A percentile compares a stretch with the other conserved stretches of the same genome.
Evolutionary conservation across 441 rosid species (phyloP).

Genomic region (Aquilaria agallochum): DNA sequence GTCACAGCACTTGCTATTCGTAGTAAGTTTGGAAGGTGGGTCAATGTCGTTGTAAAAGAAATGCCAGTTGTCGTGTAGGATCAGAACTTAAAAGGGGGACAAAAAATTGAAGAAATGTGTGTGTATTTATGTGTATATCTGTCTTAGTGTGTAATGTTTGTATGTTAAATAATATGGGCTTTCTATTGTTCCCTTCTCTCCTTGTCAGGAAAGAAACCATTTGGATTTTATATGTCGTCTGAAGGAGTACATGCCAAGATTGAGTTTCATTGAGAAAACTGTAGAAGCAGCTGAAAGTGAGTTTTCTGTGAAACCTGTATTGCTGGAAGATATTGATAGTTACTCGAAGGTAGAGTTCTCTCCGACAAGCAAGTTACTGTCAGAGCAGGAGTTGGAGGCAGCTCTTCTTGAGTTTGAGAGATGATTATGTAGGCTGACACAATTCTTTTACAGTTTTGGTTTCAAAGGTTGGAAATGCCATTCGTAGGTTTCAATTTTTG

Average conservation of each 20-base stretch:
- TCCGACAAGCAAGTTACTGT: slow-evolving; percentile 43
- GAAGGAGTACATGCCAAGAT: slow-evolving; percentile 66
- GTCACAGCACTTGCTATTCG: background rate
- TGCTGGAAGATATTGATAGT: slow-evolving; percentile 27
- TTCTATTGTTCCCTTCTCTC: background rate
- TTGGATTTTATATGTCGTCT: slow-evolving; percentile 58
- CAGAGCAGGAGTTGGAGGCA: slow-evolving; percentile 47
- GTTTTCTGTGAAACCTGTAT: slow-evolving; percentile 38
- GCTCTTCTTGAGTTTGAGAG: slow-evolving; percentile 12
- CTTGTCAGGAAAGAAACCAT: slow-evolving; percentile 59
- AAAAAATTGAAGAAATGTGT: too few species aligned
- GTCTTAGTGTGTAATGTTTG: background rate
- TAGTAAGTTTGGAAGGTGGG: background rate
- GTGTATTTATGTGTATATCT: background rate
- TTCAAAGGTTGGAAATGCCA: too few species aligned
- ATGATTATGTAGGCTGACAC: too few species aligned
- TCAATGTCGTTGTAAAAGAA: background rate
- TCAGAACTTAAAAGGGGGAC: background rate
- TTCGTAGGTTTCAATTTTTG: too few species aligned
- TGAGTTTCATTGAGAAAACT: slow-evolving; percentile 51
- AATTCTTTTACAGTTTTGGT: too few species aligned
- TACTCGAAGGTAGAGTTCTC: slow-evolving; percentile 19
- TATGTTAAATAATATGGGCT: background rate
- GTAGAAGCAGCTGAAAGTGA: slow-evolving; percentile 43
- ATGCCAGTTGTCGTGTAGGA: background rate